phyloP scores from a whole-genome alignment of 768 basidiomycete genomes.

The Agaricus sinodeliciosus region DNA sequence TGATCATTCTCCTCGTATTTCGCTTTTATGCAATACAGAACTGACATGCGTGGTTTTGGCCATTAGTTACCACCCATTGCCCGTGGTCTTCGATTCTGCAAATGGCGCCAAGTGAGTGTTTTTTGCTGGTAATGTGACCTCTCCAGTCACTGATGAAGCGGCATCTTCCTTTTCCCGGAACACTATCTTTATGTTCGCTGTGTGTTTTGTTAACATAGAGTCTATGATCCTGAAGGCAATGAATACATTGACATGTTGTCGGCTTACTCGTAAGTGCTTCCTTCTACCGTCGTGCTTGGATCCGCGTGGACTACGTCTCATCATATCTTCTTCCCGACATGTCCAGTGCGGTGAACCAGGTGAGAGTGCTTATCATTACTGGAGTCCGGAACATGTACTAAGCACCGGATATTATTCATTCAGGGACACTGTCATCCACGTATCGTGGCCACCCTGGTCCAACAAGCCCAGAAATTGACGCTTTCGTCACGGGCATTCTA shows the following conservation, averaged over 20 bases:
- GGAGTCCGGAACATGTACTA: not conserved
- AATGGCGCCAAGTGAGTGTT: slow-evolving; percentile 79
- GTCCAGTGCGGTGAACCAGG: slow-evolving; percentile 62
- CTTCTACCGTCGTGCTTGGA: not conserved
- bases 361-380: slow-evolving; percentile 24
- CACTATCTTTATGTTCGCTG: slow-evolving; percentile 7
- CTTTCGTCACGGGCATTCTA: slow-evolving; percentile 96
- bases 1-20: slow-evolving; percentile 14
- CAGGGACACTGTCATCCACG: slow-evolving; percentile 89
- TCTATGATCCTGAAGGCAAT: slow-evolving; percentile 93
- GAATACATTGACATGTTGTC: slow-evolving; percentile 98
- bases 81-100: slow-evolving; percentile 89
- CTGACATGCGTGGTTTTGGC: slow-evolving; percentile 40
- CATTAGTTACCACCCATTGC: slow-evolving; percentile 89
- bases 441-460: slow-evolving; percentile 73
- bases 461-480: slow-evolving; percentile 86
- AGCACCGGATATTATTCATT: not conserved
- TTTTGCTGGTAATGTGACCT: slow-evolving; percentile 27
- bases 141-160: slow-evolving; percentile 1
- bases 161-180: slow-evolving; percentile 3
- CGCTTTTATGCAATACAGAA: slow-evolving; percentile 14
- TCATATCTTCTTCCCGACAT: slow-evolving; percentile 2
- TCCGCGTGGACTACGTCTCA: not conserved
- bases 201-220: slow-evolving; percentile 27
- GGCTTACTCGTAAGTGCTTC: slow-evolving; percentile 78